A percentile compares a stretch with the other conserved stretches of the same genome.
Evolutionary conservation across 495 filamentous ascomycete species (phyloP).

Genomic region (Symbiotaphrina buchneri): DNA sequence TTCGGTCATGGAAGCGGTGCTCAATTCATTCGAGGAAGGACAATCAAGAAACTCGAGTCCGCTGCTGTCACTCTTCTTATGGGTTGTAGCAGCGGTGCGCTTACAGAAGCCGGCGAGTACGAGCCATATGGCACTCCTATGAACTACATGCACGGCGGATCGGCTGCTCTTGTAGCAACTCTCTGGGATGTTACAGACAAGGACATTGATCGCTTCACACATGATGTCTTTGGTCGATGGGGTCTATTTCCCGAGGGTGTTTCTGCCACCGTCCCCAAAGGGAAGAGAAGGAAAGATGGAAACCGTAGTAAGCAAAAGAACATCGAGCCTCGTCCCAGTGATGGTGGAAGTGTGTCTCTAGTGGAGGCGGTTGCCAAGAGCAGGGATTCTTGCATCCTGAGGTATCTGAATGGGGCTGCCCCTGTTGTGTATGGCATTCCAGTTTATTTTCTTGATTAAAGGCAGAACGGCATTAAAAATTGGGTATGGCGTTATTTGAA

Average conservation of each 20-base stretch:
- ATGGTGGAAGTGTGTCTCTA: conserved; percentile 15
- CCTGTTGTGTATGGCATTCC: conserved; percentile 89
- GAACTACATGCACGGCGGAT: conserved; percentile 73
- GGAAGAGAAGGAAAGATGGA: conserved; percentile 10
- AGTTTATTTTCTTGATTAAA: conserved; percentile 43
- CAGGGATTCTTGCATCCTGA: conserved; percentile 53
- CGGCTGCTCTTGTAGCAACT: conserved; percentile 61
- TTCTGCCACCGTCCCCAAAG: conserved; percentile 2
- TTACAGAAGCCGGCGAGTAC: conserved; percentile 68
- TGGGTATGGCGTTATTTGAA: too few species aligned
- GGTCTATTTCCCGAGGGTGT: conserved; percentile 28
- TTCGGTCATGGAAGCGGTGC: conserved; percentile 93
- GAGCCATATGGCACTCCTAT: conserved; percentile 76
- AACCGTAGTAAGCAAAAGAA: too few species aligned
- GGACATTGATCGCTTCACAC: conserved; percentile 83
- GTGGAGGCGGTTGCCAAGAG: conserved; percentile 61
- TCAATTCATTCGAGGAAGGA: conserved; percentile 68
- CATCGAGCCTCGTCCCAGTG: not conserved
- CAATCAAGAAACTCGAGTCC: conserved; percentile 50
- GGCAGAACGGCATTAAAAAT: too few species aligned
- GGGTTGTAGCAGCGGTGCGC: conserved; percentile 64
- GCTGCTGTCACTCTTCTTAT: conserved; percentile 75
- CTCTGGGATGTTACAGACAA: conserved; percentile 96
- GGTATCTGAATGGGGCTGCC: conserved; percentile 81
- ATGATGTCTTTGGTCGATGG: conserved; percentile 59